phyloP scores from a whole-genome alignment of 371 early-diverging fungal genomes.

The Syncephalis fuscata region DNA sequence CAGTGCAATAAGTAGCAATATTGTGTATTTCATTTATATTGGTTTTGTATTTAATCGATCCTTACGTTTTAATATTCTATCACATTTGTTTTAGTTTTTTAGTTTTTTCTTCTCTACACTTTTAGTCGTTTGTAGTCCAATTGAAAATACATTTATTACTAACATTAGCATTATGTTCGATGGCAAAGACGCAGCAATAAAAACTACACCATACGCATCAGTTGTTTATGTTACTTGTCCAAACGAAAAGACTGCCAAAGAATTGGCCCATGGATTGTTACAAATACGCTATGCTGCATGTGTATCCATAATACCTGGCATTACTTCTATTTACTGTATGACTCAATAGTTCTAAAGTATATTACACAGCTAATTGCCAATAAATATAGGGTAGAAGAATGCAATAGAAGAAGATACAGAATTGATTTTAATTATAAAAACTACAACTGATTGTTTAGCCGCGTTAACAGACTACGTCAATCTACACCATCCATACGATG shows the following conservation, averaged over 20 bases:
- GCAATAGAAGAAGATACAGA: neutral
- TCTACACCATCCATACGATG: neutral
- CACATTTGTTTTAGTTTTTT: no score
- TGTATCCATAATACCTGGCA: neutral
- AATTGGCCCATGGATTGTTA: neutral
- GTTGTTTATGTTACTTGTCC: neutral
- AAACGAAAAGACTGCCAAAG: neutral
- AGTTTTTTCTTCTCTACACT: no score
- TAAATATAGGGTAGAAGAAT: neutral
- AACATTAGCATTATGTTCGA: no score
- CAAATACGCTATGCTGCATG: neutral
- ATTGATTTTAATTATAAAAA: neutral
- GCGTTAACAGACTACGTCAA: neutral
- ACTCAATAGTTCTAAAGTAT: neutral
- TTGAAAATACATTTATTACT: no score
- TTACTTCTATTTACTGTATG: neutral
- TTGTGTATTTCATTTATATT: no score
- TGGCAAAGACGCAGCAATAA: no score
- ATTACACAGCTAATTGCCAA: no score
- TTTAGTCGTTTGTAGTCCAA: no score
- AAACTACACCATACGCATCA: neutral
- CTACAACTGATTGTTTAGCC: neutral
- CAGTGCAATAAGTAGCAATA: no score
- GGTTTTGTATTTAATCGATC: no score
- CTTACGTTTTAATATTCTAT: no score